Conservation (phyloP, 306 rosid species). For the Quercus engelmannii region DNA sequence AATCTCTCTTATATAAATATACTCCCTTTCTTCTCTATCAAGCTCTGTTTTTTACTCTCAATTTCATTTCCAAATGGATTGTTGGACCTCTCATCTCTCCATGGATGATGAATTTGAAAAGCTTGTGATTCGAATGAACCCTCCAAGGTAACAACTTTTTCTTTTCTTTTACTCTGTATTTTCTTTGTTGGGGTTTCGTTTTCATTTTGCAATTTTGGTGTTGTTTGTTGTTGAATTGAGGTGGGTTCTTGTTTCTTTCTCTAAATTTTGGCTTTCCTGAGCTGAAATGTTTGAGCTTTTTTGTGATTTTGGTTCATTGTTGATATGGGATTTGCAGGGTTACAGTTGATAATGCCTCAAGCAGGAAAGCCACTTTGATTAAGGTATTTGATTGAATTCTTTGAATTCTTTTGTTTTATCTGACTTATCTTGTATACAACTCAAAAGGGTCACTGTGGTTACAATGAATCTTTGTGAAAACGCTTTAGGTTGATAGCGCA, state of each 20-base stretch:
- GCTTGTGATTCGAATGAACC: constrained; percentile 83
- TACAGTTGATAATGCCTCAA: constrained; percentile 71
- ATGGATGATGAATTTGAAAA: constrained; percentile 76
- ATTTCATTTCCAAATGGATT: constrained; percentile 50
- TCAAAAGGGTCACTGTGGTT: constrained; percentile 14
- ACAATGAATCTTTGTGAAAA: background rate
- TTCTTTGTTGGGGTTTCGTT: background rate
- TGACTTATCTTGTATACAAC: constrained; percentile 3
- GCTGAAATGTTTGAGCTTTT: background rate
- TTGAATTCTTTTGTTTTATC: background rate
- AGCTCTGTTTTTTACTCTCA: constrained; percentile 1
- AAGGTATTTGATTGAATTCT: constrained; percentile 46
- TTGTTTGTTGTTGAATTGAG: background rate
- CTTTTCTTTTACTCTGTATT: background rate
- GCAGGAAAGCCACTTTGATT: constrained; percentile 65
- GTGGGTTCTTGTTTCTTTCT: constrained; percentile 2
- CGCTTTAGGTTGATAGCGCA: constrained; percentile 82
- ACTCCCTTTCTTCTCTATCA: background rate
- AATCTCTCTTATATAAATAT: background rate
- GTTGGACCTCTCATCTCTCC: constrained; percentile 60
- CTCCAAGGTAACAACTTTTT: constrained; percentile 58
- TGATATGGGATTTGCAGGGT: constrained; percentile 60
- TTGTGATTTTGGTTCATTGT: constrained; percentile 19
- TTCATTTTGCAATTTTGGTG: background rate
- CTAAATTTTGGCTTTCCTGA: constrained; percentile 5